Percentiles rank a stretch among this genome's conserved stretches.
phyloP scores from a whole-genome alignment of 2,329 filamentous ascomycete species.

The Lasiodiplodia sp. region DNA sequence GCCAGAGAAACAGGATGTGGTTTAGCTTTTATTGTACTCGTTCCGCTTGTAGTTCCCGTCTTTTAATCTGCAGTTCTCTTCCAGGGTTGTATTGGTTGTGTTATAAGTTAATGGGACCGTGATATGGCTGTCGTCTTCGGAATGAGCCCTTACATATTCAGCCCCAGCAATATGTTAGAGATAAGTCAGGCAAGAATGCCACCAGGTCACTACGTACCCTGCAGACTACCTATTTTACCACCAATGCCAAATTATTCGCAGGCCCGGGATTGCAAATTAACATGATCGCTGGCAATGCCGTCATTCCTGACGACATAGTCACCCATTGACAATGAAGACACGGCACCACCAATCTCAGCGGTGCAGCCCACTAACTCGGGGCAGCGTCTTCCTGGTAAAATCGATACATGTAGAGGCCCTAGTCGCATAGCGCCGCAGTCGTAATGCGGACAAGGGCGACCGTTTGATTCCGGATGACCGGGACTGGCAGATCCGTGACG shows the following conservation, averaged over 20 bases:
- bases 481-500: constrained; percentile 19
- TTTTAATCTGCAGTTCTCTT: background rate
- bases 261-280: background rate
- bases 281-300: constrained; percentile 18
- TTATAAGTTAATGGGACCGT: background rate
- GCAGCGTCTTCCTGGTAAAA: constrained; percentile 23
- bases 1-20: too few relatives aligned
- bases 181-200: too few relatives aligned
- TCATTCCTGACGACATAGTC: constrained; percentile 32
- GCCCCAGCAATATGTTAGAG: background rate
- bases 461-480: constrained; percentile 32
- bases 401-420: constrained; percentile 46
- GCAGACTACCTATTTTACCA: background rate
- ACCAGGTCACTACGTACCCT: background rate
- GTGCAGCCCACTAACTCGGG: constrained; percentile 32
- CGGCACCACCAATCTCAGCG: constrained; percentile 29
- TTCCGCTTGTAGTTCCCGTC: too few relatives aligned
- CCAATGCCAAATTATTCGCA: background rate
- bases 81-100: background rate
- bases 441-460: constrained; percentile 50
- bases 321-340: constrained; percentile 26
- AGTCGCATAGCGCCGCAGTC: constrained; percentile 46
- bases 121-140: constrained; percentile 28
- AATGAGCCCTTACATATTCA: constrained; percentile 29
- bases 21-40: too few relatives aligned